These are phyloP conservation scores for Mucor sp. DNA, from an alignment of 371 early-diverging fungal species.

Conservation along the genomic window DNA sequence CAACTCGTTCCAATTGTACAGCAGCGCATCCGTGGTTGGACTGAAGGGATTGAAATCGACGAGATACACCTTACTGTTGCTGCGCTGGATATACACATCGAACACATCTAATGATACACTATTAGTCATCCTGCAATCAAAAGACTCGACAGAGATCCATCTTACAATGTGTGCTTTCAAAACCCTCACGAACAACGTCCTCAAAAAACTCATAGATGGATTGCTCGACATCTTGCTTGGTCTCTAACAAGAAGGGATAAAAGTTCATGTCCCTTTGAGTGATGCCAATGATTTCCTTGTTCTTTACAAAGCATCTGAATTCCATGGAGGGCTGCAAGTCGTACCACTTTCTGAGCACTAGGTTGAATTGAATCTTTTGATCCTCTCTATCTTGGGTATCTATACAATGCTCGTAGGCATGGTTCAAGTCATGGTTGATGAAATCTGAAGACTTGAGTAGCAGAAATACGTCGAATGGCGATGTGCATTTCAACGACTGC, in stretches of 20 bases:
- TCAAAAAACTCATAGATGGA: conserved; percentile 70
- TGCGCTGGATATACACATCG: conserved; percentile 80
- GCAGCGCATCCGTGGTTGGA: conserved; percentile 73
- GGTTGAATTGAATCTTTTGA: conserved; percentile 28
- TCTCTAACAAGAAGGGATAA: conserved; percentile 72
- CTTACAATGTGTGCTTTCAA: conserved; percentile 56
- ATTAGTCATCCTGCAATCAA: neutral
- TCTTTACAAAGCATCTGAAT: conserved; percentile 89
- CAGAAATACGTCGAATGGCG: conserved; percentile 78
- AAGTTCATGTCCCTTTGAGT: conserved; percentile 76
- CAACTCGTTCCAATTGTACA: conserved; percentile 84
- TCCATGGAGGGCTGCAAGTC: conserved; percentile 87
- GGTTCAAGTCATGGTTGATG: conserved; percentile 82
- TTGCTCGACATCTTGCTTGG: conserved; percentile 56
- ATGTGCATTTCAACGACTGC: conserved; percentile 77
- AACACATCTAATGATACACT: conserved; percentile 65
- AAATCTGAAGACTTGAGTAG: conserved; percentile 92
- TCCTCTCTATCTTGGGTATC: conserved; percentile 22
- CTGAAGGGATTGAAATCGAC: conserved; percentile 91
- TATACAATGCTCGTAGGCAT: conserved; percentile 68
- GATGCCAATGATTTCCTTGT: conserved; percentile 68
- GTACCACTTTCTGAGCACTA: conserved; percentile 87
- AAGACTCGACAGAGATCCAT: neutral
- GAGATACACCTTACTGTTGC: conserved; percentile 63
- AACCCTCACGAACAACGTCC: conserved; percentile 56